These are phyloP conservation scores for Russula sp. DNA, from an alignment of 768 basidiomycete genomes.

Conservation along the genomic window DNA sequence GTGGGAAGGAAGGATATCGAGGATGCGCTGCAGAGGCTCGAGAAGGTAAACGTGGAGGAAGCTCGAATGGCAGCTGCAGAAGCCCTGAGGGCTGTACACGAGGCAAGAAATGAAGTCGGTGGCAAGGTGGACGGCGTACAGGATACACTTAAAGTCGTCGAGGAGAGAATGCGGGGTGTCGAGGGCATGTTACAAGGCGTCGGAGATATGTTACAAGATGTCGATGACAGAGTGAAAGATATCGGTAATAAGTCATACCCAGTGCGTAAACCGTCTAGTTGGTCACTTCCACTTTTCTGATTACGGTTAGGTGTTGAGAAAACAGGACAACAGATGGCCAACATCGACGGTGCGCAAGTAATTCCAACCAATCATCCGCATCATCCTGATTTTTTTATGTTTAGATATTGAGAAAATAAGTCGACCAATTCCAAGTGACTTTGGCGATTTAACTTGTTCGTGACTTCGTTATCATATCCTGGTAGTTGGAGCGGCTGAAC, in stretches of 20 bases:
- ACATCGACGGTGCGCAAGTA: background rate
- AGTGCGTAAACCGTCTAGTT: background rate
- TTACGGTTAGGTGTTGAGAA: background rate
- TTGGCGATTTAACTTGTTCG: constrained; percentile 1
- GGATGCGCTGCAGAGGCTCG: constrained; percentile 1
- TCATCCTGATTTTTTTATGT: background rate
- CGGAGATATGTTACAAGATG: background rate
- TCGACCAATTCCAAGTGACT: background rate
- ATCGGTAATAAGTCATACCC: background rate
- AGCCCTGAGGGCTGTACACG: background rate
- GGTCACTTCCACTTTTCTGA: background rate
- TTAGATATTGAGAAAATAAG: background rate
- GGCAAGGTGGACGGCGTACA: background rate
- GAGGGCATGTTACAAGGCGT: background rate
- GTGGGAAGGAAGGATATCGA: background rate
- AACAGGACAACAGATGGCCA: background rate
- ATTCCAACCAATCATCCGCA: background rate
- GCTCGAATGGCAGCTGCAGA: background rate
- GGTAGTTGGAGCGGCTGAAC: background rate
- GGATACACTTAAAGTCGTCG: background rate
- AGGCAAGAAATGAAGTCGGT: background rate
- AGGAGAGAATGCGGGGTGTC: background rate
- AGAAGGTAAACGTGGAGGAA: constrained; percentile 10
- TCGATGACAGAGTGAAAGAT: background rate
- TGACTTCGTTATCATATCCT: background rate